Conservation (phyloP, 2,329 filamentous ascomycete genomes). For the Microsporum canis region DNA sequence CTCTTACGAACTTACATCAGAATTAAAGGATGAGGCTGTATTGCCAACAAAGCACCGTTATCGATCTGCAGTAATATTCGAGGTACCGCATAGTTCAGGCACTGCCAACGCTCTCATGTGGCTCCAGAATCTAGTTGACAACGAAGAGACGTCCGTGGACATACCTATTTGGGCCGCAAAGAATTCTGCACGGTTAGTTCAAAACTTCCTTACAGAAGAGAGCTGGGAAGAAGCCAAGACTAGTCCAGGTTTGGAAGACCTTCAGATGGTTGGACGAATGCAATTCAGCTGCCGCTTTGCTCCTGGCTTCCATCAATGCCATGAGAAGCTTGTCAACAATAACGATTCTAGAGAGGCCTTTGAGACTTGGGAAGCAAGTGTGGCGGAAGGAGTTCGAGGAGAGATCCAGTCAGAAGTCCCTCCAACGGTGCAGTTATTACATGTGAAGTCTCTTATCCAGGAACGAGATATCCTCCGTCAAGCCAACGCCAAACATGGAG, state of each 20-base stretch:
- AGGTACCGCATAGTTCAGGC: conserved; percentile 65
- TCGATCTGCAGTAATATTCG: conserved; percentile 77
- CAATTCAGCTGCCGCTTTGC: conserved; percentile 76
- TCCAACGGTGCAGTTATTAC: conserved; percentile 58
- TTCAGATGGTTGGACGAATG: conserved; percentile 70
- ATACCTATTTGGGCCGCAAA: conserved; percentile 85
- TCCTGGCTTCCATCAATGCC: conserved; percentile 76
- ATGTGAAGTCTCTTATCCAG: conserved; percentile 68
- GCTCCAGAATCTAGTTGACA: conserved; percentile 75
- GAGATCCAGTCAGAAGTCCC: conserved; percentile 65
- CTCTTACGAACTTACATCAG: conserved; percentile 47
- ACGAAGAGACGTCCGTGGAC: conserved; percentile 63
- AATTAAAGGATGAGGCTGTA: conserved; percentile 48
- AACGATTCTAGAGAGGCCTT: conserved; percentile 87
- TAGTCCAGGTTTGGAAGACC: conserved; percentile 60
- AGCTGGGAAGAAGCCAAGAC: conserved; percentile 49
- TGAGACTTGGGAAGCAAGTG: conserved; percentile 88
- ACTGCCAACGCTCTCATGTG: conserved; percentile 72
- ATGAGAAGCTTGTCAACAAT: conserved; percentile 70
- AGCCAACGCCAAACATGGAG: conserved; percentile 53
- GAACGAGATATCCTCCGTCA: conserved; percentile 70
- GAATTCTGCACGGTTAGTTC: conserved; percentile 62
- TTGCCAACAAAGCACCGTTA: conserved; percentile 86
- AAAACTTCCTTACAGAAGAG: conserved; percentile 81
- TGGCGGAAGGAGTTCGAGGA: conserved; percentile 69